These are phyloP conservation scores for Trichoderma asperelloides DNA, from an alignment of 495 filamentous ascomycete species.

Conservation along the genomic window DNA sequence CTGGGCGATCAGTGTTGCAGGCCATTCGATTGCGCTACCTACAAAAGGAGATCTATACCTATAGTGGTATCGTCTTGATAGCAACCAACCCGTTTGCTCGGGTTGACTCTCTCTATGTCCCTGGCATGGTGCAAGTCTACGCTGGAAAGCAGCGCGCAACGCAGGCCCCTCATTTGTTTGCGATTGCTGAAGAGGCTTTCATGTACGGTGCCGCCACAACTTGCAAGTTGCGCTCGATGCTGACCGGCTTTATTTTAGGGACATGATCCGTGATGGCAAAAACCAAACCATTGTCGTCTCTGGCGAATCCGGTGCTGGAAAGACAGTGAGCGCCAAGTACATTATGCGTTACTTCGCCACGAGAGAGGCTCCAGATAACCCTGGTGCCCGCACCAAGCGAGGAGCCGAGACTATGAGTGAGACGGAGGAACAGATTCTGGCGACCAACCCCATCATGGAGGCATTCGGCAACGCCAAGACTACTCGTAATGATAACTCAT, in stretches of 20 bases:
- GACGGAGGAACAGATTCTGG: conserved; percentile 95
- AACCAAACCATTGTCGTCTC: conserved; percentile 99
- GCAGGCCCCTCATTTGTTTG: conserved; percentile 95
- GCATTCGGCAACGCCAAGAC: conserved; percentile 99
- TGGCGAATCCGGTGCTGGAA: conserved; percentile 95
- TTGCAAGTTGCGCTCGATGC: neutral
- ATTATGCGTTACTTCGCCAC: conserved; percentile 99
- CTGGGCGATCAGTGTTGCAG: conserved; percentile 66
- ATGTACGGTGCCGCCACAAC: conserved; percentile 51
- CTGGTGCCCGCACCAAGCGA: conserved; percentile 67
- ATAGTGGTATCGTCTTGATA: conserved; percentile 97
- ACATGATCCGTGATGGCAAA: conserved; percentile 91
- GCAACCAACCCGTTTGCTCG: conserved; percentile 97
- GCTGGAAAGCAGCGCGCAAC: conserved; percentile 94
- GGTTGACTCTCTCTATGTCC: conserved; percentile 96
- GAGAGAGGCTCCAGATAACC: conserved; percentile 84
- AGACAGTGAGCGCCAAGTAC: conserved; percentile 99
- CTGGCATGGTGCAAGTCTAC: conserved; percentile 98
- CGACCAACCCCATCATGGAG: conserved; percentile 99
- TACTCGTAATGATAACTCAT: conserved; percentile 97
- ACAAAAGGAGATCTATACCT: conserved; percentile 99
- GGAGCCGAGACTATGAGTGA: conserved; percentile 88
- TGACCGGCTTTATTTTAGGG: conserved; percentile 40
- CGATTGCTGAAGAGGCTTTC: conserved; percentile 98
- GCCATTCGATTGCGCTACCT: conserved; percentile 96